phyloP scores from a whole-genome alignment of 495 filamentous ascomycete genomes.

The Astrothelium subdiscretum region DNA sequence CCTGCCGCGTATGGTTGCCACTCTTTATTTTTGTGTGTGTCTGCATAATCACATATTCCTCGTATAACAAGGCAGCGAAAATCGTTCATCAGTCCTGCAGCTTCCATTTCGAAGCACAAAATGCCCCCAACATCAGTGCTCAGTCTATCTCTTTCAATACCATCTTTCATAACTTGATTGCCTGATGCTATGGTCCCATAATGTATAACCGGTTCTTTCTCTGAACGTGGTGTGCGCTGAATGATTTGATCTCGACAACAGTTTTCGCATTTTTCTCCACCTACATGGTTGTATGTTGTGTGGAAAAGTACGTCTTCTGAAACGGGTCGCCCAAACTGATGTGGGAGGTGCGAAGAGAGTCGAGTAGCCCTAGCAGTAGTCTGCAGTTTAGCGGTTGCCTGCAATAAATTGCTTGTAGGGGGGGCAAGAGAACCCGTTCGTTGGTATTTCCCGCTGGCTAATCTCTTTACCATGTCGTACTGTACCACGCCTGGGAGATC shows the following conservation, averaged over 20 bases:
- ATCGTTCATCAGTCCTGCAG: constrained; percentile 18
- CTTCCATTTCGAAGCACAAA: constrained; percentile 26
- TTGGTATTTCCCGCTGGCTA: neutral
- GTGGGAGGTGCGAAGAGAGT: neutral
- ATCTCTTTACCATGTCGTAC: constrained; percentile 22
- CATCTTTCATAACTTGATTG: constrained; percentile 25
- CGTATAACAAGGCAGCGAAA: constrained; percentile 21
- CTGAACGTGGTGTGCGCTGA: neutral
- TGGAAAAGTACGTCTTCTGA: neutral
- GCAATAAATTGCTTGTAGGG: neutral
- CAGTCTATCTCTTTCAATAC: constrained; percentile 8
- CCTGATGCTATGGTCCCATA: constrained; percentile 33
- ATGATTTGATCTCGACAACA: constrained; percentile 1
- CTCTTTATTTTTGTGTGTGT: constrained; percentile 18
- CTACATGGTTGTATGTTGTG: constrained; percentile 1
- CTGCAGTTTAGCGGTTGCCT: neutral
- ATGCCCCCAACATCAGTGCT: neutral
- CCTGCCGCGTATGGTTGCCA: constrained; percentile 16
- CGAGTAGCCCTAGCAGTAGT: neutral
- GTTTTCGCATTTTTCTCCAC: constrained; percentile 1
- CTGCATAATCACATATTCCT: constrained; percentile 22
- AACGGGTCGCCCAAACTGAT: neutral
- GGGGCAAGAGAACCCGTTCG: neutral
- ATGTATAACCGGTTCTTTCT: constrained; percentile 17
- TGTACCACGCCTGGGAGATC: constrained; percentile 20